phyloP scores from a whole-genome alignment of 2,329 filamentous ascomycete species.

The Paracoccidioides brasiliensis region DNA sequence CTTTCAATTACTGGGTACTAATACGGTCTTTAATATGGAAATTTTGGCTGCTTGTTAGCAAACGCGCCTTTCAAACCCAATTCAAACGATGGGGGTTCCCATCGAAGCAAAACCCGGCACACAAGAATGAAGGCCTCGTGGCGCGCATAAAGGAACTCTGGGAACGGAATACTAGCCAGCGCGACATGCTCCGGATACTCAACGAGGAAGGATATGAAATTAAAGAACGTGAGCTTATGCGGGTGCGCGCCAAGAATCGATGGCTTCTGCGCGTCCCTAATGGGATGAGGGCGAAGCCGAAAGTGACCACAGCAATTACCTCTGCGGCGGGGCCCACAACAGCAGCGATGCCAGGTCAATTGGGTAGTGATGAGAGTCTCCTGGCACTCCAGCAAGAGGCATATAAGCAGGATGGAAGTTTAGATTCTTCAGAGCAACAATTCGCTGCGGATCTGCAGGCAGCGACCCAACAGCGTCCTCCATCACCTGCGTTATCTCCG shows the following conservation, averaged over 20 bases:
- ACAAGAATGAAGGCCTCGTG: constrained; percentile 55
- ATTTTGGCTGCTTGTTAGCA: constrained; percentile 35
- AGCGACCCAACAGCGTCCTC: constrained; percentile 6
- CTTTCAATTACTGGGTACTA: not conserved
- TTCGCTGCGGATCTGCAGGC: not conserved
- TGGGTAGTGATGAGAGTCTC: constrained; percentile 27
- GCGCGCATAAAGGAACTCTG: constrained; percentile 62
- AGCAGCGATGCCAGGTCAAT: constrained; percentile 4
- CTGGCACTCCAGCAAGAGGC: constrained; percentile 29
- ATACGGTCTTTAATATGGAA: not conserved
- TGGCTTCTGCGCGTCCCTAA: constrained; percentile 52
- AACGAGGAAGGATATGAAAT: constrained; percentile 61
- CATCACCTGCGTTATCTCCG: constrained; percentile 27
- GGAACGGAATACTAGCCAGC: constrained; percentile 59
- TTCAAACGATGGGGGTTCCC: constrained; percentile 72
- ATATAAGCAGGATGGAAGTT: constrained; percentile 20
- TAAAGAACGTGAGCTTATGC: constrained; percentile 56
- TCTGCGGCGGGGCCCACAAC: not conserved
- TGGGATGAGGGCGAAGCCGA: constrained; percentile 37
- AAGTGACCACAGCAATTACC: constrained; percentile 11
- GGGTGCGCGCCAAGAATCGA: constrained; percentile 55
- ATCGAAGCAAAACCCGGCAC: constrained; percentile 56
- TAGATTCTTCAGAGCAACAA: constrained; percentile 14
- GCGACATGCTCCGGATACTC: constrained; percentile 59
- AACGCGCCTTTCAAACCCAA: constrained; percentile 62